Percentiles rank a stretch among this genome's conserved stretches.
phyloP scores from a whole-genome alignment of 345 rosid species.

The Pugionium cornutum region DNA sequence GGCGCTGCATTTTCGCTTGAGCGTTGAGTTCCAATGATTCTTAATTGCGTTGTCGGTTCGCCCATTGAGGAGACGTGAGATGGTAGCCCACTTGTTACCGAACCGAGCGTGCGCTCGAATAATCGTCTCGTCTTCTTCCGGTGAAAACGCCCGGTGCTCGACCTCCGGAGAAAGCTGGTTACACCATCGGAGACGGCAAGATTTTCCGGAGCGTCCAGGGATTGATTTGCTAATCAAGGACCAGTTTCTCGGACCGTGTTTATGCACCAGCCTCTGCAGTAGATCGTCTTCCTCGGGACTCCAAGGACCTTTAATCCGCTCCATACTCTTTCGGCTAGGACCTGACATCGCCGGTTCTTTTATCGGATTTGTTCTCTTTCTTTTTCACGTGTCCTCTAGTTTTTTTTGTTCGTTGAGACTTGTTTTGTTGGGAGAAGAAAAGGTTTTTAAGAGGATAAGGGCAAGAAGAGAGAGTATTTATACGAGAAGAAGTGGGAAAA shows the following conservation, averaged over 20 bases:
- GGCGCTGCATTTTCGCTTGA: constrained; percentile 69
- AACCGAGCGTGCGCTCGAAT: constrained; percentile 77
- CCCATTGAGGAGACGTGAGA: constrained; percentile 86
- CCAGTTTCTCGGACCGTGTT: constrained; percentile 93
- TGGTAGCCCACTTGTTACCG: constrained; percentile 97
- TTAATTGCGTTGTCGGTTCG: constrained; percentile 93
- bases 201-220: constrained; percentile 89
- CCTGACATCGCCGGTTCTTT: constrained; percentile 26
- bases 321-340: constrained; percentile 45
- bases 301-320: constrained; percentile 98
- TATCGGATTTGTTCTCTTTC: constrained; percentile 16
- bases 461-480: constrained; percentile 35
- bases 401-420: neutral
- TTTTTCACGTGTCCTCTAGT: neutral
- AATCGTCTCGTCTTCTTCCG: constrained; percentile 80
- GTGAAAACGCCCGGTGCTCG: constrained; percentile 74
- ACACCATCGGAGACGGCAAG: constrained; percentile 92
- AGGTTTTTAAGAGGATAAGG: constrained; percentile 39
- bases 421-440: constrained; percentile 14
- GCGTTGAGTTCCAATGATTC: constrained; percentile 96
- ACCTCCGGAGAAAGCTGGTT: constrained; percentile 96
- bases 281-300: constrained; percentile 94
- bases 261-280: constrained; percentile 61
- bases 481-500: constrained; percentile 32
- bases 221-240: constrained; percentile 89